A percentile compares a stretch with the other conserved stretches of the same genome.
These are phyloP conservation scores for Xylariales sp. DNA, from an alignment of 2,329 filamentous ascomycete genomes.

Conservation along the genomic window DNA sequence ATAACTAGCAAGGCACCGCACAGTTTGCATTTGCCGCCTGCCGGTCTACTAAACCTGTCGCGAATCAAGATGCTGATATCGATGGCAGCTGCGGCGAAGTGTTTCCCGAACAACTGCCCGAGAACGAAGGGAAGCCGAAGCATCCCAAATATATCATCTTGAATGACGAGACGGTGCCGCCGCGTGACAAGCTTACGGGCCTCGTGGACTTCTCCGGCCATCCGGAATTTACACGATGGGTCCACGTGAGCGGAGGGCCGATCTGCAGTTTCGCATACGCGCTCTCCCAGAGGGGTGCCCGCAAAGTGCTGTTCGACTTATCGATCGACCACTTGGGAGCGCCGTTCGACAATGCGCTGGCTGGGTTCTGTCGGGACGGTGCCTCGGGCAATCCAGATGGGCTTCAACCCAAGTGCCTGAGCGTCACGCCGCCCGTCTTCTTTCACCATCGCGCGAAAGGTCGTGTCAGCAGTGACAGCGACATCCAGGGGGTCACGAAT, in stretches of 20 bases:
- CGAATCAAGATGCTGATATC: not conserved
- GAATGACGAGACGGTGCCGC: conserved; percentile 46
- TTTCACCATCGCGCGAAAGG: conserved; percentile 51
- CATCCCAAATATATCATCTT: conserved; percentile 45
- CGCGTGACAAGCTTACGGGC: conserved; percentile 43
- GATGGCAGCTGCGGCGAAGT: conserved; percentile 42
- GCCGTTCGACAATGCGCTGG: conserved; percentile 51
- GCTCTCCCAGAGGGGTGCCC: conserved; percentile 44
- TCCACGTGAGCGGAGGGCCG: conserved; percentile 43
- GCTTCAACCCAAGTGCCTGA: conserved; percentile 50
- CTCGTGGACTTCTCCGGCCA: conserved; percentile 39
- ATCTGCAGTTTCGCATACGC: conserved; percentile 50
- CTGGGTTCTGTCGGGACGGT: conserved; percentile 48
- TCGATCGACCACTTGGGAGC: conserved; percentile 48
- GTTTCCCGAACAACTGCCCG: conserved; percentile 44
- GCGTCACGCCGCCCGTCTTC: conserved; percentile 50
- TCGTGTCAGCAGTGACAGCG: conserved; percentile 45
- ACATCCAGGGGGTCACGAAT: conserved; percentile 41
- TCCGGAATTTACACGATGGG: conserved; percentile 43
- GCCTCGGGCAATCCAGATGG: conserved; percentile 40
- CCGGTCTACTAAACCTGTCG: not conserved
- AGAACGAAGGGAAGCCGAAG: conserved; percentile 44
- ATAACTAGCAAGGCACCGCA: not conserved
- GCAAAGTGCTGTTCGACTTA: conserved; percentile 48
- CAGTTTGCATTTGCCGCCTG: not conserved